phyloP scores from a whole-genome alignment of 2,329 filamentous ascomycete species.

The Sporothrix dimorphospora region DNA sequence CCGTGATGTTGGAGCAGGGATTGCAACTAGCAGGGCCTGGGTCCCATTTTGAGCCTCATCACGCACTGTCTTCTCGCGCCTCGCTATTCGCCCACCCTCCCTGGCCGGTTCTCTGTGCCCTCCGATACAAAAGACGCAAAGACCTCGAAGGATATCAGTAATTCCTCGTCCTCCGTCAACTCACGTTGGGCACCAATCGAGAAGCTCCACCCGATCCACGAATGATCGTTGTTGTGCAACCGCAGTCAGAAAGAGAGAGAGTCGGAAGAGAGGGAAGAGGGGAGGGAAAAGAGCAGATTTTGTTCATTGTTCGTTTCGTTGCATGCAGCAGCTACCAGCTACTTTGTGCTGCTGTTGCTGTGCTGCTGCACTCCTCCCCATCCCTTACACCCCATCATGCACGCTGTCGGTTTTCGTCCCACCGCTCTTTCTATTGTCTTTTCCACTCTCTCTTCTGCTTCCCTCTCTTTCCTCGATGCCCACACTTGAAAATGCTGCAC shows the following conservation, averaged over 20 bases:
- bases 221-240: constrained; percentile 4
- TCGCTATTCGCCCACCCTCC: neutral
- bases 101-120: neutral
- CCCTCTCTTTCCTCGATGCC: neutral
- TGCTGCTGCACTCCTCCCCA: neutral
- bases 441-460: neutral
- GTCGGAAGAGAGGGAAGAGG: too few relatives aligned
- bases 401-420: constrained; percentile 4
- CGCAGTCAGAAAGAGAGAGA: neutral
- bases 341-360: neutral
- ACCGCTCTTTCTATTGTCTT: constrained; percentile 15
- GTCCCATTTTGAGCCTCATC: constrained; percentile 19
- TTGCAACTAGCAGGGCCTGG: neutral
- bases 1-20: neutral
- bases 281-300: neutral
- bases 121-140: neutral
- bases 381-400: constrained; percentile 14
- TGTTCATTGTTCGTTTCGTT: neutral
- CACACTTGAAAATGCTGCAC: neutral
- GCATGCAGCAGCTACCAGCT: neutral
- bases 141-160: neutral
- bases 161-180: neutral
- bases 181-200: constrained; percentile 13
- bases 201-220: neutral
- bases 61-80: neutral